Evolutionary conservation across 2,329 filamentous ascomycete genomes (phyloP).

Genomic region (Clarireedia sp.): DNA sequence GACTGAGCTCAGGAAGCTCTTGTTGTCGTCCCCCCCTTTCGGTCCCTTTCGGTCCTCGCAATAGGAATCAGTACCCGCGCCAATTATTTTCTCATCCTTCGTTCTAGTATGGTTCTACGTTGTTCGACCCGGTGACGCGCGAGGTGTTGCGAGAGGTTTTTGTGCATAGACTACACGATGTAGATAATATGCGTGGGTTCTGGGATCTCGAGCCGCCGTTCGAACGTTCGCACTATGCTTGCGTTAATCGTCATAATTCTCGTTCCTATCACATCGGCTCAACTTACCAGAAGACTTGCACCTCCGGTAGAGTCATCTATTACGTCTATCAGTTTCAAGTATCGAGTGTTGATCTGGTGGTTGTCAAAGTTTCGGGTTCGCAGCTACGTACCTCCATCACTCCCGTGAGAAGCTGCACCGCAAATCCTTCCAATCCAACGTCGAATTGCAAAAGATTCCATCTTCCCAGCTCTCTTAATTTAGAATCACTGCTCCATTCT

Average conservation of each 20-base stretch:
- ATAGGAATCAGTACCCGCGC: not conserved
- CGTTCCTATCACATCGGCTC: not conserved
- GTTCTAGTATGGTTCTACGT: not conserved
- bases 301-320: constrained; percentile 20
- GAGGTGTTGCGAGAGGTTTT: not conserved
- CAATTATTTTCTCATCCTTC: not conserved
- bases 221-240: constrained; percentile 18
- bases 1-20: not conserved
- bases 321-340: constrained; percentile 11
- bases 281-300: constrained; percentile 22
- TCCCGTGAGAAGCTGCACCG: constrained; percentile 21
- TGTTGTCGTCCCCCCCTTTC: too few species aligned
- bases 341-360: not conserved
- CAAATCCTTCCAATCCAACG: constrained; percentile 23
- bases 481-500: constrained; percentile 28
- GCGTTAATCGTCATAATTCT: constrained; percentile 5
- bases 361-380: not conserved
- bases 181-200: constrained; percentile 20
- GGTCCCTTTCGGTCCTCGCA: too few species aligned
- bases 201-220: constrained; percentile 12
- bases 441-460: constrained; percentile 21
- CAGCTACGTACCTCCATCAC: constrained; percentile 20
- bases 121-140: too few species aligned
- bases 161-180: constrained; percentile 12
- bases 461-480: constrained; percentile 24